phyloP scores from a whole-genome alignment of 805 yeast genomes.

The Candida peoriensis region DNA sequence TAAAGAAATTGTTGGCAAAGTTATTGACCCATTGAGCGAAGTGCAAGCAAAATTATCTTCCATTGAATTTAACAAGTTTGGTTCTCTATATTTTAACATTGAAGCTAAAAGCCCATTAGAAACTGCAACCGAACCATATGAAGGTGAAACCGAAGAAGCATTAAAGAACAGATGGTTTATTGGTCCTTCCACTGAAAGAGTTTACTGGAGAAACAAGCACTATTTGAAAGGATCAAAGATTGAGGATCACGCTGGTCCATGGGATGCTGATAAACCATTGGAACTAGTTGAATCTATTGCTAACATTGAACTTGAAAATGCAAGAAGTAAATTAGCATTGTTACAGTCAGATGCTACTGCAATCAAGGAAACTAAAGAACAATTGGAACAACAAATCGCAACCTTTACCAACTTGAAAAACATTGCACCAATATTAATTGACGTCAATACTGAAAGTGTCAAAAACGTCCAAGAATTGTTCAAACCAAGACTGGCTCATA shows the following conservation, averaged over 20 bases:
- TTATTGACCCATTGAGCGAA: slow-evolving; percentile 69
- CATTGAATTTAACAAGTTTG: slow-evolving; percentile 64
- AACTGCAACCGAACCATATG: slow-evolving; percentile 37
- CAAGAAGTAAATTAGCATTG: slow-evolving; percentile 48
- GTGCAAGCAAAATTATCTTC: slow-evolving; percentile 52
- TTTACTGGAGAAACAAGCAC: slow-evolving; percentile 65
- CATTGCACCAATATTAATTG: slow-evolving; percentile 56
- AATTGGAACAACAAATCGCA: slow-evolving; percentile 44
- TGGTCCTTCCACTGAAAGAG: slow-evolving; percentile 84
- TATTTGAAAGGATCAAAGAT: slow-evolving; percentile 46
- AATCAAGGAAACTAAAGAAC: slow-evolving; percentile 38
- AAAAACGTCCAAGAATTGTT: slow-evolving; percentile 60
- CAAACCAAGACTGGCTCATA: slow-evolving; percentile 67
- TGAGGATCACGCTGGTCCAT: slow-evolving; percentile 67
- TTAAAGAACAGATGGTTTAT: slow-evolving; percentile 74
- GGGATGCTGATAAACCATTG: slow-evolving; percentile 53
- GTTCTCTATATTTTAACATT: slow-evolving; percentile 74
- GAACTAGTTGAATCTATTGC: slow-evolving; percentile 64
- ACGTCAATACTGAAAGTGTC: slow-evolving; percentile 42
- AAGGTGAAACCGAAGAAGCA: slow-evolving; percentile 49
- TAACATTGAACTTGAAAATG: slow-evolving; percentile 56
- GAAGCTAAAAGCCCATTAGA: slow-evolving; percentile 45
- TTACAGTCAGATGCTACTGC: slow-evolving; percentile 46
- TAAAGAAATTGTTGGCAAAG: slow-evolving; percentile 47
- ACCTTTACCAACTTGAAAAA: slow-evolving; percentile 57